Percentiles rank a stretch among this genome's conserved stretches.
phyloP scores from a whole-genome alignment of 208 protist genomes.

The Crithidia bombi region DNA sequence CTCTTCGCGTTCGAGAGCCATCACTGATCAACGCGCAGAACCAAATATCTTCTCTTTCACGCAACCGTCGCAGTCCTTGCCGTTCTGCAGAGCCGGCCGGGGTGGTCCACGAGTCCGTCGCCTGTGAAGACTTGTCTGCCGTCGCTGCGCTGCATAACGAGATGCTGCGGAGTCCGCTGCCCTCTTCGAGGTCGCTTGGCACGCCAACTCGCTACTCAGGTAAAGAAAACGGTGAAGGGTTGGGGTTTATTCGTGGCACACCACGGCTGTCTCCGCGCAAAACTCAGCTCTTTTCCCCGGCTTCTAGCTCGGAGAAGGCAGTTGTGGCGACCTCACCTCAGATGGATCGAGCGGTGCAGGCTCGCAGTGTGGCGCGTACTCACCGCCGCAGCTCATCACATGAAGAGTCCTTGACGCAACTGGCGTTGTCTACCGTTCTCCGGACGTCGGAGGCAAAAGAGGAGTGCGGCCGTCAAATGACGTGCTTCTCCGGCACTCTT shows the following conservation, averaged over 20 bases:
- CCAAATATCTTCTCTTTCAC: not conserved
- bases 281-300: not conserved
- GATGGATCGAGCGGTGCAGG: conserved; percentile 4
- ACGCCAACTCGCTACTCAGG: not conserved
- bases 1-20: conserved; percentile 21
- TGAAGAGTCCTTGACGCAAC: conserved; percentile 13
- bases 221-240: not conserved
- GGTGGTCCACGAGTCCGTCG: not conserved
- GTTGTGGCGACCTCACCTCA: not conserved
- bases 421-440: conserved; percentile 27
- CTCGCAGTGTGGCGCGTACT: not conserved
- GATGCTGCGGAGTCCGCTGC: not conserved
- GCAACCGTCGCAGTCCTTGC: not conserved
- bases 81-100: not conserved
- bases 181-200: not conserved
- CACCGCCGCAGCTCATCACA: not conserved
- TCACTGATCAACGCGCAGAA: conserved; percentile 1
- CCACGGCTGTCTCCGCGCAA: conserved; percentile 14
- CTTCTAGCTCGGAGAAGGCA: not conserved
- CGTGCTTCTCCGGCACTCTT: not conserved
- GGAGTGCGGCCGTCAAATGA: not conserved
- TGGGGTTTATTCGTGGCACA: not conserved
- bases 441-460: not conserved
- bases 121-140: not conserved
- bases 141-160: not conserved